Evolutionary conservation across 1,139 yeast species (phyloP).

Genomic region (Scheffersomyces titani): DNA sequence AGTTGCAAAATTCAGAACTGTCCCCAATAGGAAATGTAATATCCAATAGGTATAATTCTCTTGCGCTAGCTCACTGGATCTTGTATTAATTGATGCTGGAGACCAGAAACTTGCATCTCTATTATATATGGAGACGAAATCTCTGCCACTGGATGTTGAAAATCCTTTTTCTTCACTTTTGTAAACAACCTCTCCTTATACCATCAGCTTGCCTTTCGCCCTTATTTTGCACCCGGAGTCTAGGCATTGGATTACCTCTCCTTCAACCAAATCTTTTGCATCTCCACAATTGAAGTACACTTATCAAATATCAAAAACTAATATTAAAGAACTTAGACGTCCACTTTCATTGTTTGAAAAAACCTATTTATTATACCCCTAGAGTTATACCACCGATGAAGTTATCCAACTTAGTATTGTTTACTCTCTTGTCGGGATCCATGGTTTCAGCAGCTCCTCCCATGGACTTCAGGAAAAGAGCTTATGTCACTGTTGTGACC

Average conservation of each 20-base stretch:
- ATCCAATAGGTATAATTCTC: not conserved
- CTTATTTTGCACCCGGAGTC: not conserved
- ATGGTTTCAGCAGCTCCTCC: slow-evolving; percentile 14
- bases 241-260: not conserved
- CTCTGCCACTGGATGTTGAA: not conserved
- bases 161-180: not conserved
- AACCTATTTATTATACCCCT: slow-evolving; percentile 8
- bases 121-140: not conserved
- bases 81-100: not conserved
- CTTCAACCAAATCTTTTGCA: not conserved
- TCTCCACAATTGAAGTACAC: not conserved
- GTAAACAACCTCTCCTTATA: not conserved
- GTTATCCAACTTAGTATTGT: slow-evolving; percentile 8
- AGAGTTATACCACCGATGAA: slow-evolving; percentile 11
- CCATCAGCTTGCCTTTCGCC: not conserved
- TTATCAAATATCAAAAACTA: not conserved
- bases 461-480: slow-evolving; percentile 11
- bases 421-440: slow-evolving; percentile 8
- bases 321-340: not conserved
- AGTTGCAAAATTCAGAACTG: slow-evolving; percentile 8
- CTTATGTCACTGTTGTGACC: slow-evolving; percentile 17
- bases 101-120: not conserved
- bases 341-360: slow-evolving; percentile 3
- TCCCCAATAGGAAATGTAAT: slow-evolving; percentile 23
- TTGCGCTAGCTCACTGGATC: not conserved